phyloP scores from a whole-genome alignment of 306 rosid species.

The Vigna nakashimae region DNA sequence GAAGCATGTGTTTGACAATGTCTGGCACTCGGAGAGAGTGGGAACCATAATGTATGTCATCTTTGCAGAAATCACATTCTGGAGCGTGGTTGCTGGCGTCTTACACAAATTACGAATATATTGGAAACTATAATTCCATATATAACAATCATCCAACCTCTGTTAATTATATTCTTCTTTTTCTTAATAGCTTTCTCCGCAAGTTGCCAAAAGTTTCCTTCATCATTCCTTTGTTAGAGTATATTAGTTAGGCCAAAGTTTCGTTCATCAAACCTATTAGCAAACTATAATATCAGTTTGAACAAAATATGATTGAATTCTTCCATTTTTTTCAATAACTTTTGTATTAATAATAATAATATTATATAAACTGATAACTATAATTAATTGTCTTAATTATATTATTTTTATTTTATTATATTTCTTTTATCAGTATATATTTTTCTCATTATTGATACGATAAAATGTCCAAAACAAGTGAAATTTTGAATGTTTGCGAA shows the following conservation, averaged over 20 bases:
- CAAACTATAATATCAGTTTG: no score
- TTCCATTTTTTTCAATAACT: background rate
- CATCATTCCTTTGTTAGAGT: no score
- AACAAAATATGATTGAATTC: background rate
- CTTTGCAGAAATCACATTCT: conserved; percentile 81
- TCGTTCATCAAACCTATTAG: no score
- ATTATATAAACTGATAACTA: background rate
- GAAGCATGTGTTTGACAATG: conserved; percentile 70
- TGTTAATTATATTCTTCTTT: conserved; percentile 8
- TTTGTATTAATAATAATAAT: background rate
- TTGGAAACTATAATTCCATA: conserved; percentile 60
- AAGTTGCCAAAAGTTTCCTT: background rate
- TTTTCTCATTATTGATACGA: background rate
- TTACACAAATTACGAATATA: conserved; percentile 81
- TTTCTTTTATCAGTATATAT: background rate
- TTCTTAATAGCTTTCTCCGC: background rate
- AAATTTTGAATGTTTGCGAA: background rate
- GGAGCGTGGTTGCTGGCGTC: conserved; percentile 82
- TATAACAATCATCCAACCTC: background rate
- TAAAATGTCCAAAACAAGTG: background rate
- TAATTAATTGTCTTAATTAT: background rate
- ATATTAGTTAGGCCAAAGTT: no score
- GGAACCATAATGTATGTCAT: conserved; percentile 87
- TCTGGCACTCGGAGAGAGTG: conserved; percentile 79
- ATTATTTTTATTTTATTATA: background rate